These are phyloP conservation scores for Acanthamoeba royreba DNA, from an alignment of 208 protist genomes.

Conservation along the genomic window DNA sequence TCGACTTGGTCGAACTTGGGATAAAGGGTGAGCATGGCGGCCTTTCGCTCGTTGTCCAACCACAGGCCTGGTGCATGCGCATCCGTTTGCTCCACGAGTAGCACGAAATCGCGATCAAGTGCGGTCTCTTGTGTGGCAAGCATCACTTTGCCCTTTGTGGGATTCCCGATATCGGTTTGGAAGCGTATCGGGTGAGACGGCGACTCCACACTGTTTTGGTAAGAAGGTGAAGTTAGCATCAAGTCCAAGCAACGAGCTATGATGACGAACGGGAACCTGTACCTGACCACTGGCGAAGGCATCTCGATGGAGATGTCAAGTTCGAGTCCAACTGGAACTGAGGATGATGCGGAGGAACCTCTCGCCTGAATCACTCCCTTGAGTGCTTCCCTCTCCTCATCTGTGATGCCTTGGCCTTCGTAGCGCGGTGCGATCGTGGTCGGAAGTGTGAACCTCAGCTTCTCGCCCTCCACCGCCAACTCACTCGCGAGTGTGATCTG, in stretches of 20 bases:
- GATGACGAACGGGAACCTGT: too few relatives aligned
- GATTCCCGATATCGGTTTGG: background rate
- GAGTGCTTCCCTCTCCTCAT: background rate
- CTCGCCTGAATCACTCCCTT: background rate
- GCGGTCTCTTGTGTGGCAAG: background rate
- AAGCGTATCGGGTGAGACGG: constrained; percentile 18
- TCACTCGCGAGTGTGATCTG: background rate
- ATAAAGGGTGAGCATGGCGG: background rate
- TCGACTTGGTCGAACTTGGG: background rate
- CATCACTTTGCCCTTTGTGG: background rate
- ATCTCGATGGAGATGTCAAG: constrained; percentile 25
- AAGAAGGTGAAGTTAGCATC: background rate
- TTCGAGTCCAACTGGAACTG: too few relatives aligned
- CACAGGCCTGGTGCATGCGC: background rate
- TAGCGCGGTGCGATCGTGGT: constrained; percentile 16
- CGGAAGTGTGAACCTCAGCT: background rate
- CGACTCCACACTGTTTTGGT: constrained; percentile 5
- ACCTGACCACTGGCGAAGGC: background rate
- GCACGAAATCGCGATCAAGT: constrained; percentile 19
- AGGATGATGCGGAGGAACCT: background rate
- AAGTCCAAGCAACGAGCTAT: background rate
- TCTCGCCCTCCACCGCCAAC: background rate
- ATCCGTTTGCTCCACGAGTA: constrained; percentile 10
- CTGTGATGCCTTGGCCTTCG: background rate
- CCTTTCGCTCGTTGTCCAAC: background rate